Conservation (phyloP, 768 basidiomycete species). For the Suillus hirtellus region DNA sequence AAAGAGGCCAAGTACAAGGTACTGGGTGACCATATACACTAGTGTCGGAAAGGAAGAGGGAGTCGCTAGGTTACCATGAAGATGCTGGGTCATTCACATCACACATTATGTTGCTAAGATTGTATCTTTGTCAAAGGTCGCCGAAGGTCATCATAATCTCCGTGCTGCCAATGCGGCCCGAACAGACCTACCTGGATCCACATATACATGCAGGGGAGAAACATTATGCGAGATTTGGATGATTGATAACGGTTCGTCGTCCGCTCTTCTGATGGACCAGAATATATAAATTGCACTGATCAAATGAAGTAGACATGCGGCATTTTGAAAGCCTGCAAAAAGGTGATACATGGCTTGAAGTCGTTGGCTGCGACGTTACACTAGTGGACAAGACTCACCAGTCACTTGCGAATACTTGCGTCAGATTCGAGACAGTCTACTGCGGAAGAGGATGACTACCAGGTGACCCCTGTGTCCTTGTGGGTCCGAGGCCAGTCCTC, state of each 20-base stretch:
- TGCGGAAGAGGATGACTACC: not conserved
- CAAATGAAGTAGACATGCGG: not conserved
- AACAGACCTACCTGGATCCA: not conserved
- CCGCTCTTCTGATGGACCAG: not conserved
- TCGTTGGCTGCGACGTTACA: not conserved
- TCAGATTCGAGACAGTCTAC: not conserved
- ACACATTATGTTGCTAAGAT: too few species aligned
- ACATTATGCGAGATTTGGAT: not conserved
- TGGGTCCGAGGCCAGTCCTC: not conserved
- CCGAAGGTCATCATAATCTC: not conserved
- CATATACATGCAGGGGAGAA: not conserved
- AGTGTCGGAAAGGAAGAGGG: not conserved
- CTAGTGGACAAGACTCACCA: not conserved
- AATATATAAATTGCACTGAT: not conserved
- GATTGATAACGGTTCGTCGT: not conserved
- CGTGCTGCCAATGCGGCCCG: not conserved
- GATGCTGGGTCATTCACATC: not conserved
- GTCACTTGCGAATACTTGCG: not conserved
- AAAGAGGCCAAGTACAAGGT: not conserved
- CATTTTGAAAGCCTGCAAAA: not conserved
- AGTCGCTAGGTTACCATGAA: not conserved
- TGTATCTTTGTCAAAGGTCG: not conserved
- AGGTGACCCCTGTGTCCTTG: not conserved
- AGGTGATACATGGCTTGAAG: not conserved
- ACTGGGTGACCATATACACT: not conserved